These are phyloP conservation scores for Phlebopus sp. DNA, from an alignment of 1,284 basidiomycete species.

Conservation along the genomic window DNA sequence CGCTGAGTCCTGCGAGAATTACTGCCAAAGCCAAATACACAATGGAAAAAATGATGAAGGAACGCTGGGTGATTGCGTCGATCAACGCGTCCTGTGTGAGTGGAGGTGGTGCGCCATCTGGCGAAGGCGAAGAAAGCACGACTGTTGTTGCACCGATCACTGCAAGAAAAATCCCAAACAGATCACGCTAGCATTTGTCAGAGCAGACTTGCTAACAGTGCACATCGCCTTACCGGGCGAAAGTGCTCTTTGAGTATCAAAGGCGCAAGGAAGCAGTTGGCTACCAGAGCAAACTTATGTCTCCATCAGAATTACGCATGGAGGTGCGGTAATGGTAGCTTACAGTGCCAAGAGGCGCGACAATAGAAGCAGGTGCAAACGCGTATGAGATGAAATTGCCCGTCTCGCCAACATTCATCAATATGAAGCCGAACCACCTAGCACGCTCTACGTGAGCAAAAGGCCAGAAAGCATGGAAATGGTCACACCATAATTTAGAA, in stretches of 20 bases:
- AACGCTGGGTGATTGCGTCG: constrained; percentile 62
- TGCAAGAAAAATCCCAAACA: constrained; percentile 84
- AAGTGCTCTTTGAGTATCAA: constrained; percentile 80
- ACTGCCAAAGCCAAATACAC: constrained; percentile 57
- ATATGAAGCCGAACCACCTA: constrained; percentile 87
- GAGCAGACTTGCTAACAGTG: constrained; percentile 4
- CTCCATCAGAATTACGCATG: background rate
- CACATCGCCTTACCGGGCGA: constrained; percentile 49
- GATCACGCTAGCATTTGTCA: constrained; percentile 55
- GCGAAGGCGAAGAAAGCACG: constrained; percentile 77
- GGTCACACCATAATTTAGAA: constrained; percentile 73
- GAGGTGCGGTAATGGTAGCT: constrained; percentile 27
- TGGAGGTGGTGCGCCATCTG: constrained; percentile 49
- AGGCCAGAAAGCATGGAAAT: background rate
- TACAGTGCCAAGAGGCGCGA: constrained; percentile 94
- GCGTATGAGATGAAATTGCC: constrained; percentile 91
- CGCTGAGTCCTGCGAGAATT: constrained; percentile 62
- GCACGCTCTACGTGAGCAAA: constrained; percentile 1
- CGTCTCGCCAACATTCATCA: constrained; percentile 91
- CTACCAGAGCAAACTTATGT: constrained; percentile 79
- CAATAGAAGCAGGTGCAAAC: constrained; percentile 87
- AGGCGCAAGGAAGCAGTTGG: constrained; percentile 94
- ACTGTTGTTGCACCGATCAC: constrained; percentile 87
- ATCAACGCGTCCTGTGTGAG: constrained; percentile 72
- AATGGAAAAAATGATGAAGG: constrained; percentile 74